Conservation (phyloP, 495 filamentous ascomycete species). For the Hyaloscypha finlandica region DNA sequence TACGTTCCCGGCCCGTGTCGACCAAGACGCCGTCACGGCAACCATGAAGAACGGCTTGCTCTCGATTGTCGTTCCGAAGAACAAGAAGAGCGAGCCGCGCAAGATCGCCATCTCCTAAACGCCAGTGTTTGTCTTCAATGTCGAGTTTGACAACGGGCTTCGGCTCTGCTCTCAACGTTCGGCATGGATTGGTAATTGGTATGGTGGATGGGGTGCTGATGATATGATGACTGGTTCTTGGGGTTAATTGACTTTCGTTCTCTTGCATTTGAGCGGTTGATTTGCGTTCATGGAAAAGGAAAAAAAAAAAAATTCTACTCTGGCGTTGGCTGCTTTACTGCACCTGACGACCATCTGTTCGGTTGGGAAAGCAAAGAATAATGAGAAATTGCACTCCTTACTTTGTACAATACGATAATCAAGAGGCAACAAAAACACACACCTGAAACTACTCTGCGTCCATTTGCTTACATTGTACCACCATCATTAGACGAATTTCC, state of each 20-base stretch:
- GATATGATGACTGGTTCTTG: neutral
- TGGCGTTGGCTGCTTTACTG: neutral
- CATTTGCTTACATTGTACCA: too few species aligned
- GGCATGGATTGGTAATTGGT: neutral
- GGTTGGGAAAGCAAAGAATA: neutral
- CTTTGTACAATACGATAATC: neutral
- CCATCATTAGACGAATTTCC: neutral
- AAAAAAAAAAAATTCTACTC: neutral
- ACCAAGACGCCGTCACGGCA: conserved; percentile 77
- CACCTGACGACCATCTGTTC: neutral
- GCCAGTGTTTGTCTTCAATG: neutral
- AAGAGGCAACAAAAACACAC: neutral
- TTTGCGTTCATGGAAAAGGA: neutral
- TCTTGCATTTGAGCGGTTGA: neutral
- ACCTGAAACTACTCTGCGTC: neutral
- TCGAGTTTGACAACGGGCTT: neutral
- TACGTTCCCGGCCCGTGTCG: conserved; percentile 70
- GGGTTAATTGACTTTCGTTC: neutral
- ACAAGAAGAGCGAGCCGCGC: conserved; percentile 25
- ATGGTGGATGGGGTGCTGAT: neutral
- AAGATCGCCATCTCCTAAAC: conserved; percentile 33
- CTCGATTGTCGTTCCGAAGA: conserved; percentile 74
- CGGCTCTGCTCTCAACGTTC: neutral
- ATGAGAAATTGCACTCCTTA: neutral
- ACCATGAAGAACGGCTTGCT: conserved; percentile 75